Percentiles rank a stretch among this genome's conserved stretches.
phyloP scores from a whole-genome alignment of 2,329 filamentous ascomycete species.

The Fusarium subtropicale region DNA sequence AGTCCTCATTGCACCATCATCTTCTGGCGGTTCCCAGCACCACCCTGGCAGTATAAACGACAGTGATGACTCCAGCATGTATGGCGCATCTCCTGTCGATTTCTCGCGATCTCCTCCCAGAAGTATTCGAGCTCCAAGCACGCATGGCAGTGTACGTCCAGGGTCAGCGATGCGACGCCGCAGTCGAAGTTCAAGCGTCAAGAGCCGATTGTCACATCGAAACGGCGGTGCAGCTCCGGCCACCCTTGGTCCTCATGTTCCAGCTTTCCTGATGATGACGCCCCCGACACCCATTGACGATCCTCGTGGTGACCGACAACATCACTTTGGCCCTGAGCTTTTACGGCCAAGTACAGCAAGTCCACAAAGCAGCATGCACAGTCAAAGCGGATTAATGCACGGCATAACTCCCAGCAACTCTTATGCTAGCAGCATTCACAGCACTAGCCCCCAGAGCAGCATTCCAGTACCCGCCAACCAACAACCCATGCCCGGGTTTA shows the following conservation, averaged over 20 bases:
- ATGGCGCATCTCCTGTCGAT: slow-evolving; percentile 65
- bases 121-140: slow-evolving; percentile 61
- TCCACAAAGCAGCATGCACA: slow-evolving; percentile 42
- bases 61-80: slow-evolving; percentile 68
- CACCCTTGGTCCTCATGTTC: slow-evolving; percentile 47
- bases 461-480: slow-evolving; percentile 27
- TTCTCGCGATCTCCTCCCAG: slow-evolving; percentile 69
- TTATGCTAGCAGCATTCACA: slow-evolving; percentile 19
- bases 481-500: slow-evolving; percentile 40
- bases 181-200: slow-evolving; percentile 66
- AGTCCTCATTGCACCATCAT: slow-evolving; percentile 67
- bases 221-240: slow-evolving; percentile 48
- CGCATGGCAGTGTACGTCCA: slow-evolving; percentile 60
- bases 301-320: slow-evolving; percentile 34
- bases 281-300: slow-evolving; percentile 58
- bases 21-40: slow-evolving; percentile 52
- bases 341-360: slow-evolving; percentile 51
- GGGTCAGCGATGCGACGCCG: slow-evolving; percentile 55
- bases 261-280: slow-evolving; percentile 61
- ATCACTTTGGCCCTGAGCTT: slow-evolving; percentile 48
- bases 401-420: slow-evolving; percentile 29
- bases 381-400: slow-evolving; percentile 18
- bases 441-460: slow-evolving; percentile 35
- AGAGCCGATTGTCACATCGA: slow-evolving; percentile 59
- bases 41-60: slow-evolving; percentile 60